These are phyloP conservation scores for Phytophthora cryptogea DNA, from an alignment of 352 stramenopile genomes.

Conservation along the genomic window DNA sequence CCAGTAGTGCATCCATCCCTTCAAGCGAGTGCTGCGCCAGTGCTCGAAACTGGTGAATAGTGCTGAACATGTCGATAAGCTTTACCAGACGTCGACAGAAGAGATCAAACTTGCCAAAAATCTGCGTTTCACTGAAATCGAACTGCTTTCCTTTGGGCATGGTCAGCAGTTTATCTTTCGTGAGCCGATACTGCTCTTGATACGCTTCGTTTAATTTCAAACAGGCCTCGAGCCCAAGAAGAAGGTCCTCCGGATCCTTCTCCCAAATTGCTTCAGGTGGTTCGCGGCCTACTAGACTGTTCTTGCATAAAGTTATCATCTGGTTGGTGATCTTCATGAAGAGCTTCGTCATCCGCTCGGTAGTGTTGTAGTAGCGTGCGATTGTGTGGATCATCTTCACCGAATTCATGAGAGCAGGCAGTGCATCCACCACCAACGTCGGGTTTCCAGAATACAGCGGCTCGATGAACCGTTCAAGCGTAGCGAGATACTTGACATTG, in stretches of 20 bases:
- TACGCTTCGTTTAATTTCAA: conserved; percentile 91
- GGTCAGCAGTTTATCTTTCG: conserved; percentile 88
- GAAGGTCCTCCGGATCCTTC: conserved; percentile 68
- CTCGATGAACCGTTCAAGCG: conserved; percentile 87
- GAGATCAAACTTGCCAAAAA: conserved; percentile 92
- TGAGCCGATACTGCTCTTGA: conserved; percentile 89
- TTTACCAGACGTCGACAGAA: conserved; percentile 91
- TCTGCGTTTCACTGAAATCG: conserved; percentile 90
- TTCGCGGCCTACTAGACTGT: conserved; percentile 57
- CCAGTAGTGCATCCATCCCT: conserved; percentile 84
- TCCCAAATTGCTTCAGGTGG: conserved; percentile 74
- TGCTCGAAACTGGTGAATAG: conserved; percentile 91
- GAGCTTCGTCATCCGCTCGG: conserved; percentile 89
- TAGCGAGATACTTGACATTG: conserved; percentile 88
- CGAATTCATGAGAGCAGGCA: conserved; percentile 90
- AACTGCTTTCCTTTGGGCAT: conserved; percentile 92
- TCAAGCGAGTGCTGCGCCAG: conserved; percentile 91
- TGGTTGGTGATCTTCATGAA: conserved; percentile 93
- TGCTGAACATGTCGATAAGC: conserved; percentile 93
- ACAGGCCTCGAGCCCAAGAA: conserved; percentile 75
- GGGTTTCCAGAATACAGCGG: conserved; percentile 74
- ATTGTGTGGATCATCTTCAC: conserved; percentile 93
- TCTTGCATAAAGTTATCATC: conserved; percentile 87
- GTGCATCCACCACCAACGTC: conserved; percentile 62
- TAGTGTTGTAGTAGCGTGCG: conserved; percentile 90